These are phyloP conservation scores for Pythium volutum DNA, from an alignment of 352 stramenopile species.

Conservation along the genomic window DNA sequence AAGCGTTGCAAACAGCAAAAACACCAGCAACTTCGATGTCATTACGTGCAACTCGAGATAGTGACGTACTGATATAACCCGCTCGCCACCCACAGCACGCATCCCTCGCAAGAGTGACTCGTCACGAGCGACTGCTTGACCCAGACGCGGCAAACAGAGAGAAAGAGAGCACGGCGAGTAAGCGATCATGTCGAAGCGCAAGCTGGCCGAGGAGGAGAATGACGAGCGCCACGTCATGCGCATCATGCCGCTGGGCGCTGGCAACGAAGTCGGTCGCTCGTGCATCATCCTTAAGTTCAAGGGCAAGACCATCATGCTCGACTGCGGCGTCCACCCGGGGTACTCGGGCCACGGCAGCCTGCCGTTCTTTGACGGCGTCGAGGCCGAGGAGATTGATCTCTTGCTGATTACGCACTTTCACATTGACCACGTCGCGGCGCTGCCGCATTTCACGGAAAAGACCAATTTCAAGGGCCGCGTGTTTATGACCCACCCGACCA, in stretches of 20 bases:
- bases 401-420: slow-evolving; percentile 99
- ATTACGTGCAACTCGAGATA: neutral
- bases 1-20: no score
- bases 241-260: slow-evolving; percentile 95
- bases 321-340: slow-evolving; percentile 88
- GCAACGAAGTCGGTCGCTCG: slow-evolving; percentile 99
- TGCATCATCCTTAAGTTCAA: slow-evolving; percentile 99
- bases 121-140: neutral
- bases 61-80: slow-evolving; percentile 6
- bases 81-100: no score
- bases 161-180: neutral
- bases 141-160: neutral
- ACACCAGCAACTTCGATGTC: slow-evolving; percentile 4
- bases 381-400: slow-evolving; percentile 95
- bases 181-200: slow-evolving; percentile 61
- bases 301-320: slow-evolving; percentile 97
- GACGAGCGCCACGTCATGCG: slow-evolving; percentile 90
- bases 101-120: slow-evolving; percentile 12
- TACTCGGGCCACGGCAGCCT: slow-evolving; percentile 97
- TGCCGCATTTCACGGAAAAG: slow-evolving; percentile 99
- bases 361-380: slow-evolving; percentile 98
- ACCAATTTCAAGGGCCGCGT: slow-evolving; percentile 97
- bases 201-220: slow-evolving; percentile 61
- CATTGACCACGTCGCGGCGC: slow-evolving; percentile 98
- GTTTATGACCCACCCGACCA: slow-evolving; percentile 99